Conservation (phyloP, 2,329 filamentous ascomycete species). For the Cladophialophora psammophila region DNA sequence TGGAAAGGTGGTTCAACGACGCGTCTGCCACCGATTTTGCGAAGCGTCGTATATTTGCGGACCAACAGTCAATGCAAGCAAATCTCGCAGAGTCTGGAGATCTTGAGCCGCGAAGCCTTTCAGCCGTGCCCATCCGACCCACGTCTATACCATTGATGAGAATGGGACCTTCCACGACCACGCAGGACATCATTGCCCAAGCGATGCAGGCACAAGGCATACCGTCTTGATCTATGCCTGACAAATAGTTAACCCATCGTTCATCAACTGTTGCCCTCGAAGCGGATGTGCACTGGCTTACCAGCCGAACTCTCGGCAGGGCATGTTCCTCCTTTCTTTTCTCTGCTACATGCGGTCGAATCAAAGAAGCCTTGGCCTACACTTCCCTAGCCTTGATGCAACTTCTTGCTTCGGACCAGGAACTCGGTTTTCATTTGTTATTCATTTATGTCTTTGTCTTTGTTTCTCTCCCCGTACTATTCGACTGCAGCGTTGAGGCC, state of each 20-base stretch:
- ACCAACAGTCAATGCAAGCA: slow-evolving; percentile 14
- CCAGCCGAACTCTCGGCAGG: neutral
- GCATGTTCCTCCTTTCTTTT: neutral
- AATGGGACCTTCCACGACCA: slow-evolving; percentile 11
- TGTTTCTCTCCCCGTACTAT: neutral
- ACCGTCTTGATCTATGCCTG: neutral
- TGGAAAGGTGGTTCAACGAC: slow-evolving; percentile 19
- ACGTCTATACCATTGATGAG: slow-evolving; percentile 6
- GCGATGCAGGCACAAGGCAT: slow-evolving; percentile 13
- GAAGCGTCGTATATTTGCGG: slow-evolving; percentile 7
- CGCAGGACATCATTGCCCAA: slow-evolving; percentile 18
- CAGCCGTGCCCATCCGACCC: neutral
- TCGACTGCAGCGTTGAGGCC: no score
- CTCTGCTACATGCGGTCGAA: neutral
- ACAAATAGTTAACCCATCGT: neutral
- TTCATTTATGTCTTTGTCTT: neutral
- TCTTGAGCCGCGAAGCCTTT: neutral
- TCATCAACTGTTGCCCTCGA: neutral
- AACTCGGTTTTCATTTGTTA: neutral
- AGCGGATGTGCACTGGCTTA: neutral
- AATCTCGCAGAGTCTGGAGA: neutral
- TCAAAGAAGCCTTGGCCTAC: neutral
- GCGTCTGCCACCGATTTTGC: slow-evolving; percentile 11
- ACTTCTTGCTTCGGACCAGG: neutral
- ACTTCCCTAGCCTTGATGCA: neutral